A percentile compares a stretch with the other conserved stretches of the same genome.
Conservation (phyloP, 164 flowering plant species). For the Dillenia turbinata region DNA sequence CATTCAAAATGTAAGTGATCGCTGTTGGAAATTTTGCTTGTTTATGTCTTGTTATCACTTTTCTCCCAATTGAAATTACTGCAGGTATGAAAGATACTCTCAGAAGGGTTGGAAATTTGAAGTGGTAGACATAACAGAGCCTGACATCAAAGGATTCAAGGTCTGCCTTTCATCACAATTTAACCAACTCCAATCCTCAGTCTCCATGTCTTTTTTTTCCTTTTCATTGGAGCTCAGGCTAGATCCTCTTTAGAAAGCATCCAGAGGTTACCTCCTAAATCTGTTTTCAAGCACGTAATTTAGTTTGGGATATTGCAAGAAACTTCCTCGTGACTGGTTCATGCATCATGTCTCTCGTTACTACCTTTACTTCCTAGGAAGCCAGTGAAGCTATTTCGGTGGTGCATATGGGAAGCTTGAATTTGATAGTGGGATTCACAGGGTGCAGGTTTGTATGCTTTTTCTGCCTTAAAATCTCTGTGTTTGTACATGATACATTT, state of each 20-base stretch:
- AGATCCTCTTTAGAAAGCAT: too few species aligned
- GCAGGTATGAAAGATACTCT: constrained; percentile 87
- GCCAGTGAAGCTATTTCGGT: constrained; percentile 89
- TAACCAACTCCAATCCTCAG: too few species aligned
- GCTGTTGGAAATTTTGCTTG: neutral
- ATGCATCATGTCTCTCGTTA: neutral
- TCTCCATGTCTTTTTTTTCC: too few species aligned
- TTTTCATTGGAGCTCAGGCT: too few species aligned
- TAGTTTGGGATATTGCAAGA: too few species aligned
- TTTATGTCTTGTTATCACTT: neutral
- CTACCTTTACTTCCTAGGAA: constrained; percentile 45
- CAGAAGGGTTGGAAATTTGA: constrained; percentile 93
- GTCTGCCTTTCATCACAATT: constrained; percentile 20
- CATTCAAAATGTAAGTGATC: constrained; percentile 77
- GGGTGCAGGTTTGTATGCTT: constrained; percentile 71
- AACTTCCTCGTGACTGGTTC: too few species aligned
- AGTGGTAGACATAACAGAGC: constrained; percentile 62
- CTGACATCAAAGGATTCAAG: constrained; percentile 86
- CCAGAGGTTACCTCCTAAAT: too few species aligned
- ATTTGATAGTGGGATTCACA: constrained; percentile 97
- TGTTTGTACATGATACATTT: neutral
- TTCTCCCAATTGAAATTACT: neutral
- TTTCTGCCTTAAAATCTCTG: neutral
- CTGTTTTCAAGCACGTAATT: too few species aligned
- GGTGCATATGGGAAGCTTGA: constrained; percentile 85